Evolutionary conservation across 2,329 filamentous ascomycete species (phyloP), one percentile per base, ranked within the genome.

Genomic region (Fusarium chuoi): DNA sequence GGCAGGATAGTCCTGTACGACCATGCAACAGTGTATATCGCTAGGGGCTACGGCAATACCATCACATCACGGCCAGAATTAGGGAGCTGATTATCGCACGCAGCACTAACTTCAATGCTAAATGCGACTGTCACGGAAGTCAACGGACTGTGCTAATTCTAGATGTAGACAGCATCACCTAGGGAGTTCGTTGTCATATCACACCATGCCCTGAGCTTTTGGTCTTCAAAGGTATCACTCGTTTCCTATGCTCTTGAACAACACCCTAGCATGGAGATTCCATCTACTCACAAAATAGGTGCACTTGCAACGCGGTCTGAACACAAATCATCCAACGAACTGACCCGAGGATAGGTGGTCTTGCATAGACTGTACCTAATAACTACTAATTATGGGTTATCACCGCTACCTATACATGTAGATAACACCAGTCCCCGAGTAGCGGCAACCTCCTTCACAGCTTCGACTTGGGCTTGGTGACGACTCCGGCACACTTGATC

Each of bases 401-500:
- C n/a, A n/a, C n/a, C n/a, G n/a, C n/a, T n/a, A 1, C 15, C 26
- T 22, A 0, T 28, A 22, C 13, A 1, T 0, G 0, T 3, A 0
- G 6, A 1, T 15, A 15, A 22, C 7, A 0, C 5, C 4, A n/a
- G 3, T 1, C 15, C 3, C 7, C 7, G 0, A 35, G 0, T 1
- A 51, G 48, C 1, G 8, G 6, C 12, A 10, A 7, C 7, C 8
- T 11, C 30, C 0, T 14, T 51, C 15, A 55, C 26, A 78, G 49
- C 57, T 71, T 78, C 0, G 76, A 48, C 54, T 74, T 73, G 14
- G 73, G 56, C 58, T 74, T 78, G 10, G 67, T 74, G 3, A 78
- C 69, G 12, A 75, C 44, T 26, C 67, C 79, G 1, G 79, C 64
- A 28, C 78, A 80, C 70, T 80, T 78, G 26, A 81, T 80, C 65